Conservation (phyloP, 345 rosid species). For the Leavenworthia alabamica region DNA sequence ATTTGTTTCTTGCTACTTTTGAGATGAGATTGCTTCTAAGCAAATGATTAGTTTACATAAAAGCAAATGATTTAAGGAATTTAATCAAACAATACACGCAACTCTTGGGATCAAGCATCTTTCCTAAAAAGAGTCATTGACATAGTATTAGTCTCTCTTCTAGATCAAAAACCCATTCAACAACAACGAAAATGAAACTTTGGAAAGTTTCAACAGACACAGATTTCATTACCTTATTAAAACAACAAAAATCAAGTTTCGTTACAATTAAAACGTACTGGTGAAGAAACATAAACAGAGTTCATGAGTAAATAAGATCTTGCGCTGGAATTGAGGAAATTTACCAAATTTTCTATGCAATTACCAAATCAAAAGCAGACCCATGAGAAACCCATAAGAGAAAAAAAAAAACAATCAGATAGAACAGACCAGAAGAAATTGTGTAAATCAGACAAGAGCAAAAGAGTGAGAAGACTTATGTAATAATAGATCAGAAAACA, state of each 20-base stretch:
- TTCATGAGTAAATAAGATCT: background rate
- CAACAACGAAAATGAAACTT: background rate
- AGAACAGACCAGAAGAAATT: background rate
- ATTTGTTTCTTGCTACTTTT: background rate
- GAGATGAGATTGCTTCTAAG: slow-evolving; percentile 32
- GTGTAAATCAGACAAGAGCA: slow-evolving; percentile 3
- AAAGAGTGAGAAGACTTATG: background rate
- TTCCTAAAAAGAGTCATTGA: background rate
- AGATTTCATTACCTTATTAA: background rate
- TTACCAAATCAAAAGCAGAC: background rate
- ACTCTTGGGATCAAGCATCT: slow-evolving; percentile 16
- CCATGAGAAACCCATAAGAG: slow-evolving; percentile 1
- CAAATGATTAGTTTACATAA: slow-evolving; percentile 8
- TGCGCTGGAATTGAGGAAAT: background rate
- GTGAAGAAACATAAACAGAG: background rate
- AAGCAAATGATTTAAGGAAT: slow-evolving; percentile 8
- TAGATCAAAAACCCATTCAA: background rate
- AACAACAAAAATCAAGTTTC: background rate
- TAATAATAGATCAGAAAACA: background rate
- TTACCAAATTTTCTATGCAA: slow-evolving; percentile 3
- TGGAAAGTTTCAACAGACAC: background rate
- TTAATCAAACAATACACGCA: slow-evolving; percentile 18
- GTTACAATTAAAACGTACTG: background rate
- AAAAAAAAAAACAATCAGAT: background rate
- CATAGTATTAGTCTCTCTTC: background rate